Evolutionary conservation across 2,329 filamentous ascomycete genomes (phyloP).

Genomic region (Phyllosticta capitalensis): DNA sequence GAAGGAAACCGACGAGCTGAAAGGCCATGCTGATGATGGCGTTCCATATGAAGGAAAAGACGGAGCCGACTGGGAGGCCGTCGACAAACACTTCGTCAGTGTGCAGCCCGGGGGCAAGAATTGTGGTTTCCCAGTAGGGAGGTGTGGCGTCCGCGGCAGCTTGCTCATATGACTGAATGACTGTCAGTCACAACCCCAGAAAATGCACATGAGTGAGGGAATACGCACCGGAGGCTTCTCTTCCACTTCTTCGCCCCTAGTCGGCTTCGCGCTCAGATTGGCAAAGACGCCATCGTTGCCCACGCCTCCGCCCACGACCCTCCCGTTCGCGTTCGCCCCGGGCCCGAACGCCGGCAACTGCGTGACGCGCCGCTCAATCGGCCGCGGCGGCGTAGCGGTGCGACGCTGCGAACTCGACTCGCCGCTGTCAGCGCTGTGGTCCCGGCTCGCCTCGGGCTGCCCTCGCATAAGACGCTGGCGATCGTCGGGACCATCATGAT

Average conservation of each 20-base stretch:
- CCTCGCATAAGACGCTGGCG: constrained; percentile 77
- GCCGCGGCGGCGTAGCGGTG: constrained; percentile 22
- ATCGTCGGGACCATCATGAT: constrained; percentile 67
- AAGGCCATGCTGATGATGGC: constrained; percentile 97
- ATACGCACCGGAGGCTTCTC: constrained; percentile 81
- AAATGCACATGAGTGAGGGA: too few relatives aligned
- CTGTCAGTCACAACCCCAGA: constrained; percentile 26
- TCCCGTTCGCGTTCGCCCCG: constrained; percentile 21
- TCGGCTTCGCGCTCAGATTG: constrained; percentile 85
- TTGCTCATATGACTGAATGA: constrained; percentile 82
- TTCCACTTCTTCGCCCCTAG: constrained; percentile 70
- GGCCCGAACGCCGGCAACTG: constrained; percentile 43
- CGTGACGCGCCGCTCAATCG: constrained; percentile 41
- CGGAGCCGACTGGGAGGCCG: constrained; percentile 80
- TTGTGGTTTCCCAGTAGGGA: constrained; percentile 98
- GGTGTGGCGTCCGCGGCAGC: constrained; percentile 91
- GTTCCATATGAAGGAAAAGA: constrained; percentile 86
- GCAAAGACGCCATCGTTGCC: constrained; percentile 93
- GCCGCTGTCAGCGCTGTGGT: constrained; percentile 9
- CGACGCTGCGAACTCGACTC: constrained; percentile 7
- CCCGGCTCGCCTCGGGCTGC: constrained; percentile 28
- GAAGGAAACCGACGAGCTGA: constrained; percentile 90
- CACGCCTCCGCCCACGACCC: constrained; percentile 59
- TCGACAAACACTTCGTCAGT: constrained; percentile 95
- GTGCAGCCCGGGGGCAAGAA: constrained; percentile 84